Conservation (phyloP, 345 rosid genomes). For the Gossypium longicalyx region DNA sequence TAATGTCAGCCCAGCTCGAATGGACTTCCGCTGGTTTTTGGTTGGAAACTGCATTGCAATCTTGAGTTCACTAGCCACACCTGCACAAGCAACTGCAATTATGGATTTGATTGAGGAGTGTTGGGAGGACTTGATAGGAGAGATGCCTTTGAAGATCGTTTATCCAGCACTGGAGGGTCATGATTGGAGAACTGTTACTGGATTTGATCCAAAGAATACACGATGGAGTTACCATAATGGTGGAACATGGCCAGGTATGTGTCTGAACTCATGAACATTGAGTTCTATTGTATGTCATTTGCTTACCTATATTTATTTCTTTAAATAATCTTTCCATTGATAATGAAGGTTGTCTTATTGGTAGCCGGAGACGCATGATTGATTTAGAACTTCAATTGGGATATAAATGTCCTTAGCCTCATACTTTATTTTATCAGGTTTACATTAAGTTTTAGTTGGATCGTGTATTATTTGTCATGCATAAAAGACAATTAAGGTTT, state of each 20-base stretch:
- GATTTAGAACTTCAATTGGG: not conserved
- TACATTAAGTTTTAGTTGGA: too few relatives aligned
- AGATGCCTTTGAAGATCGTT: constrained; percentile 47
- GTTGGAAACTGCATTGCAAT: constrained; percentile 10
- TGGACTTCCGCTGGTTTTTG: constrained; percentile 13
- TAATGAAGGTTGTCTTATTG: not conserved
- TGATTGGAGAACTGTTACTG: constrained; percentile 49
- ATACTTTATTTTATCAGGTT: not conserved
- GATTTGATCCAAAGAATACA: constrained; percentile 54
- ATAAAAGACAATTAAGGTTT: not conserved
- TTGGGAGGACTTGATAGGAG: constrained; percentile 14
- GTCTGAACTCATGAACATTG: constrained; percentile 1
- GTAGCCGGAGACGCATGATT: not conserved
- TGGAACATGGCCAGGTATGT: constrained; percentile 57
- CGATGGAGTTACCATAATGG: constrained; percentile 57
- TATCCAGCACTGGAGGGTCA: constrained; percentile 51
- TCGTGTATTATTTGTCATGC: too few relatives aligned
- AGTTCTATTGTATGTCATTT: constrained; percentile 29
- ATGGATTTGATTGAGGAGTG: constrained; percentile 15
- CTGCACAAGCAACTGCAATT: constrained; percentile 6
- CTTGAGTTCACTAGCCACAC: constrained; percentile 6
- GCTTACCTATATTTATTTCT: not conserved
- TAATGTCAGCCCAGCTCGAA: constrained; percentile 12
- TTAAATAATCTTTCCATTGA: not conserved
- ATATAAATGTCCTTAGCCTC: not conserved